A percentile compares a stretch with the other conserved stretches of the same genome.
phyloP scores from a whole-genome alignment of 768 basidiomycete genomes.

The Antrodiella citrinella region DNA sequence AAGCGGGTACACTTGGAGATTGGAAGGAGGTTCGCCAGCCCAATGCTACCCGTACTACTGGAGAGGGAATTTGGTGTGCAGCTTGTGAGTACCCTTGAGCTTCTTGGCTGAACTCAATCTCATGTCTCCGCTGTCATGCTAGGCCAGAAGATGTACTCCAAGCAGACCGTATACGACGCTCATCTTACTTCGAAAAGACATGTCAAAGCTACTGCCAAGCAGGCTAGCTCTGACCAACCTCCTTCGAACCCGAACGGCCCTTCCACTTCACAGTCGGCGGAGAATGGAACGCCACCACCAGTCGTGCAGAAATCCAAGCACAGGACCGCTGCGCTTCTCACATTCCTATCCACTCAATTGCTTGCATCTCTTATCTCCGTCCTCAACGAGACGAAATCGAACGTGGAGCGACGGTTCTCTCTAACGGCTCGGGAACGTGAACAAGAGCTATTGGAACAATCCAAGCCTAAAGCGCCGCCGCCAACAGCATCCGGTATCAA shows the following conservation, averaged over 20 bases:
- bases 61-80: slow-evolving; percentile 86
- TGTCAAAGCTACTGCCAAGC: slow-evolving; percentile 78
- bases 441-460: slow-evolving; percentile 77
- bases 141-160: slow-evolving; percentile 95
- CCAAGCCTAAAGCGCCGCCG: slow-evolving; percentile 39
- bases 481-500: slow-evolving; percentile 37
- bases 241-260: slow-evolving; percentile 55
- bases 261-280: slow-evolving; percentile 29
- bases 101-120: neutral
- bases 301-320: slow-evolving; percentile 37
- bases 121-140: neutral
- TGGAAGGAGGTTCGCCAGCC: slow-evolving; percentile 58
- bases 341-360: slow-evolving; percentile 61
- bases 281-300: slow-evolving; percentile 23
- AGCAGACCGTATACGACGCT: slow-evolving; percentile 96
- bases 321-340: slow-evolving; percentile 60
- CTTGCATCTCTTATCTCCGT: slow-evolving; percentile 54
- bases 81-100: slow-evolving; percentile 57
- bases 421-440: slow-evolving; percentile 97
- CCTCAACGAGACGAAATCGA: slow-evolving; percentile 86
- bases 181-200: slow-evolving; percentile 96
- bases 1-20: slow-evolving; percentile 58
- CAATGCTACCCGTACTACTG: slow-evolving; percentile 22
- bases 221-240: slow-evolving; percentile 38
- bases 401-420: slow-evolving; percentile 94